Conservation (phyloP, 2,329 filamentous ascomycete species). For the Botrytis cinerea region DNA sequence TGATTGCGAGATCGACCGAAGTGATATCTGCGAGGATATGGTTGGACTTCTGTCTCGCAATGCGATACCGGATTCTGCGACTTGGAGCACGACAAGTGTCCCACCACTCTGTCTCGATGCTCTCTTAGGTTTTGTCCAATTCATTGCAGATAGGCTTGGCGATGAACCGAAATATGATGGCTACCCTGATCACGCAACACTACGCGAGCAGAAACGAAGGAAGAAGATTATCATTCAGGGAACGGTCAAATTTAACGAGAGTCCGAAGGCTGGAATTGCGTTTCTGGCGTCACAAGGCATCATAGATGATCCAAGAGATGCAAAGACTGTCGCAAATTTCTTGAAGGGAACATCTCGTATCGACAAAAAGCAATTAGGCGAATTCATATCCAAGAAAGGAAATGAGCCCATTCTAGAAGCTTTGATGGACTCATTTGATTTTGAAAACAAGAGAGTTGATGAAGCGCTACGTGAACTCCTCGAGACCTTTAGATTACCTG, state of each 20-base stretch:
- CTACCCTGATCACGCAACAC: constrained; percentile 62
- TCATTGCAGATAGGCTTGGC: constrained; percentile 82
- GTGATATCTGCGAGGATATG: constrained; percentile 93
- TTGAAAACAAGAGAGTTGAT: constrained; percentile 81
- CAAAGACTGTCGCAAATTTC: constrained; percentile 80
- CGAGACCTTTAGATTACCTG: constrained; percentile 88
- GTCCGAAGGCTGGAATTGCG: constrained; percentile 82
- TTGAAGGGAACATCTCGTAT: constrained; percentile 83
- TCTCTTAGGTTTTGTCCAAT: constrained; percentile 86
- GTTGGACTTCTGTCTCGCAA: constrained; percentile 90
- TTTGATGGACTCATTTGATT: constrained; percentile 87
- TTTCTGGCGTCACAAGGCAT: constrained; percentile 85
- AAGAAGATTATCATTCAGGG: constrained; percentile 91
- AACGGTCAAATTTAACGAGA: constrained; percentile 91
- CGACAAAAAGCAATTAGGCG: constrained; percentile 87
- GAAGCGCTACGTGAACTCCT: constrained; percentile 86
- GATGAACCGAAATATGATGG: constrained; percentile 64
- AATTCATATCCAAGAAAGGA: constrained; percentile 87
- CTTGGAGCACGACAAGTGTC: constrained; percentile 98
- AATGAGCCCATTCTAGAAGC: constrained; percentile 83
- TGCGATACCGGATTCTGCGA: constrained; percentile 93
- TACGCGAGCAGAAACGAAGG: constrained; percentile 72
- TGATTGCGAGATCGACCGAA: constrained; percentile 89
- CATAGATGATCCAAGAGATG: constrained; percentile 73
- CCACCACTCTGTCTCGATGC: constrained; percentile 93